These are phyloP conservation scores for Astragalus glycyphyllos DNA, from an alignment of 306 rosid genomes.

Conservation along the genomic window DNA sequence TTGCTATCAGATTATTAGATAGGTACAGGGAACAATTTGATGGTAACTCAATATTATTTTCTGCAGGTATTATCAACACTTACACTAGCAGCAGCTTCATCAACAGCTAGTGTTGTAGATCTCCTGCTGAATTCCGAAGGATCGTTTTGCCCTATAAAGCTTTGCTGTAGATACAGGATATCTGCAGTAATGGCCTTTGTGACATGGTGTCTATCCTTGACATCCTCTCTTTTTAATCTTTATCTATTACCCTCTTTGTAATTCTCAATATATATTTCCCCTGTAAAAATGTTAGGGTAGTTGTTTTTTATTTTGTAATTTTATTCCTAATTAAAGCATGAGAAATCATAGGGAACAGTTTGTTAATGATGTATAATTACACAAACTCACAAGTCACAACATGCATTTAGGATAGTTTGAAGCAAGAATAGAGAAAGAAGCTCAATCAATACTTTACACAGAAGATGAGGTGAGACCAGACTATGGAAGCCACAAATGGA, in stretches of 20 bases:
- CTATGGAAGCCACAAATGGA: background rate
- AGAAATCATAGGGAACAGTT: background rate
- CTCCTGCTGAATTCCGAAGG: conserved; percentile 56
- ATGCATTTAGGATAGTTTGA: conserved; percentile 28
- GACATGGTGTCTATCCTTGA: conserved; percentile 69
- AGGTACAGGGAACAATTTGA: conserved; percentile 10
- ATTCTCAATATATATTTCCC: conserved; percentile 34
- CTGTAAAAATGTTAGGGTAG: conserved; percentile 24
- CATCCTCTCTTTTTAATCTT: conserved; percentile 76
- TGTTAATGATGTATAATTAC: conserved; percentile 21
- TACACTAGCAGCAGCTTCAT: conserved; percentile 79
- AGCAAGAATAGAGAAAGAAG: conserved; percentile 6
- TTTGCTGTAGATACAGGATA: conserved; percentile 65
- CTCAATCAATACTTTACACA: background rate
- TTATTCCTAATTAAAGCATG: background rate
- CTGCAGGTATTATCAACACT: conserved; percentile 70
- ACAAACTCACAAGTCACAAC: conserved; percentile 20
- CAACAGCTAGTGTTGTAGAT: conserved; percentile 80
- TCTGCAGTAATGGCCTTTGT: conserved; percentile 83
- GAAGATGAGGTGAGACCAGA: background rate
- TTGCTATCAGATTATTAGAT: background rate
- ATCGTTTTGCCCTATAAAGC: conserved; percentile 58
- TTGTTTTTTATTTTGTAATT: conserved; percentile 25
- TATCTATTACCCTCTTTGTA: conserved; percentile 78
- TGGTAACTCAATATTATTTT: conserved; percentile 29